Percentiles rank a stretch among this genome's conserved stretches.
Conservation (phyloP, 2,329 filamentous ascomycete genomes). For the Ceratocystis papillata region DNA sequence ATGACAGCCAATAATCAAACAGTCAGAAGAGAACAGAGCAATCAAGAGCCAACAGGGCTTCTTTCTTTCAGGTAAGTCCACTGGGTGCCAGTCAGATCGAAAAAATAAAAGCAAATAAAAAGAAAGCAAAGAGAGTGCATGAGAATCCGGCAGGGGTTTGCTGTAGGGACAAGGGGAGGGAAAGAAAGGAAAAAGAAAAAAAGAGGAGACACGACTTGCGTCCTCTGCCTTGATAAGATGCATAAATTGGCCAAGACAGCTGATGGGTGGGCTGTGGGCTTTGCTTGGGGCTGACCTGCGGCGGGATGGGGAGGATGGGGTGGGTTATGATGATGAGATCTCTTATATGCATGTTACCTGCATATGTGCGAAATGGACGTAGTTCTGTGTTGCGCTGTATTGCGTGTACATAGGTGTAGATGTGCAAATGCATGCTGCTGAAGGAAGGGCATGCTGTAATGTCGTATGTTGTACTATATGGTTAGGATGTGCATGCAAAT, state of each 20-base stretch:
- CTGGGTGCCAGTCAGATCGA: background rate
- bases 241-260: constrained; percentile 12
- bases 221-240: background rate
- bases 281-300: constrained; percentile 3
- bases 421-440: background rate
- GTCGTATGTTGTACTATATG: background rate
- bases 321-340: constrained; percentile 8
- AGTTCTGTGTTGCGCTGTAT: background rate
- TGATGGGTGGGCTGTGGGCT: constrained; percentile 3
- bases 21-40: background rate
- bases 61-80: background rate
- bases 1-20: background rate
- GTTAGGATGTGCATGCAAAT: background rate
- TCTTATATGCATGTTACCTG: constrained; percentile 9
- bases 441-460: background rate
- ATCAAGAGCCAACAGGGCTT: background rate
- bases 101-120: constrained; percentile 4
- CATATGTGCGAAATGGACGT: constrained; percentile 3
- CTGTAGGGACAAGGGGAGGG: background rate
- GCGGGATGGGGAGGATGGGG: background rate
- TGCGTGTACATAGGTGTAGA: background rate
- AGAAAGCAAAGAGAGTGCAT: background rate
- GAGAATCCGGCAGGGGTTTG: background rate
- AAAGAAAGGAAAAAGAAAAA: background rate
- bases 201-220: background rate